Conservation (phyloP, 345 rosid genomes). For the Populus ilicifolia region DNA sequence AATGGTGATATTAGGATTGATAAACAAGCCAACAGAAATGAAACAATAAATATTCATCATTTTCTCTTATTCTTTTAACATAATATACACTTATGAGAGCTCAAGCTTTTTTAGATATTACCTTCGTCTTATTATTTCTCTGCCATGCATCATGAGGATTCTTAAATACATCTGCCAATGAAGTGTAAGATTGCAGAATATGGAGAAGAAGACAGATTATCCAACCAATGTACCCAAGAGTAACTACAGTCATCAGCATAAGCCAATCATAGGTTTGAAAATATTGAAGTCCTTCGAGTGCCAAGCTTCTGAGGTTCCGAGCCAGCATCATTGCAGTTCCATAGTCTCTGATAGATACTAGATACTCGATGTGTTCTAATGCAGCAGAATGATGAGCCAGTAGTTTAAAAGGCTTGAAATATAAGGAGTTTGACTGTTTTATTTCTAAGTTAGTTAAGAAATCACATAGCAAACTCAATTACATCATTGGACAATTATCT, state of each 20-base stretch:
- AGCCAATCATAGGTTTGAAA: constrained; percentile 96
- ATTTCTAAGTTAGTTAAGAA: constrained; percentile 69
- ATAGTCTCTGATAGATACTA: constrained; percentile 47
- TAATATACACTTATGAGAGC: constrained; percentile 18
- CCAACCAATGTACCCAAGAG: constrained; percentile 91
- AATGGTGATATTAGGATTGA: background rate
- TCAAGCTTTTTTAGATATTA: constrained; percentile 51
- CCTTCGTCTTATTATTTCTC: constrained; percentile 57
- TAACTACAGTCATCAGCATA: constrained; percentile 81
- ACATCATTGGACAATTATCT: background rate
- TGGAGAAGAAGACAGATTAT: constrained; percentile 80
- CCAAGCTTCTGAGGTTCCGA: constrained; percentile 73
- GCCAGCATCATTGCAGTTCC: constrained; percentile 64
- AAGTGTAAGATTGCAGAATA: constrained; percentile 79
- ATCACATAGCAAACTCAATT: constrained; percentile 4
- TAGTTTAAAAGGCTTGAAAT: constrained; percentile 80
- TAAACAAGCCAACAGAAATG: background rate
- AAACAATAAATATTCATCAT: background rate
- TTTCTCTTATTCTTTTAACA: background rate
- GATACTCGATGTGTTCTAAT: constrained; percentile 60
- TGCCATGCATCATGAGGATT: constrained; percentile 44
- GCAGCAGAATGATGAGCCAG: constrained; percentile 43
- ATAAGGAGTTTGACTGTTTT: constrained; percentile 62
- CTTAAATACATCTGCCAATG: constrained; percentile 44
- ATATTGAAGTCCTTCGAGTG: constrained; percentile 84